phyloP scores from a whole-genome alignment of 768 basidiomycete genomes.

The Pisolithus orientalis region DNA sequence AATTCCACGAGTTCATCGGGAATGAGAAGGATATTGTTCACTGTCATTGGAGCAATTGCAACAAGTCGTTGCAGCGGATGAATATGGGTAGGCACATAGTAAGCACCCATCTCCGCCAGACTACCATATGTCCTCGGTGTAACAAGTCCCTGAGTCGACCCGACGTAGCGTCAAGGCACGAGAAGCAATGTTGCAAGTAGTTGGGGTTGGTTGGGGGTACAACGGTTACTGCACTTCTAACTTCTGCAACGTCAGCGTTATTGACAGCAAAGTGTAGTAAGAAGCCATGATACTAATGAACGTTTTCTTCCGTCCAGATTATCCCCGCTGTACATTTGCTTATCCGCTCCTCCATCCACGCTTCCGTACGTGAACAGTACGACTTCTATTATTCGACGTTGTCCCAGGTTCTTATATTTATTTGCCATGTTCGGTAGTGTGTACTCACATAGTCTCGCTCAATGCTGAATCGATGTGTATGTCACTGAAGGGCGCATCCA shows the following conservation, averaged over 20 bases:
- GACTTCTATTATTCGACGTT: background rate
- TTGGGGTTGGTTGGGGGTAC: background rate
- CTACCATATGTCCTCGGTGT: slow-evolving; percentile 19
- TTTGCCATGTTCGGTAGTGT: background rate
- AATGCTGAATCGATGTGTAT: background rate
- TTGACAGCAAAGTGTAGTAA: background rate
- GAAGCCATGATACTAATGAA: background rate
- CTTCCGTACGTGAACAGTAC: background rate
- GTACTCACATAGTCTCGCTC: background rate
- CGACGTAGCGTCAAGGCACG: slow-evolving; percentile 22
- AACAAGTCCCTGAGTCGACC: slow-evolving; percentile 20
- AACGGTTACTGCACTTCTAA: background rate
- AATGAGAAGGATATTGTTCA: slow-evolving; percentile 20
- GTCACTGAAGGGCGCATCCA: background rate
- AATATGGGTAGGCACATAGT: slow-evolving; percentile 25
- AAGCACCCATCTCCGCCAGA: slow-evolving; percentile 20
- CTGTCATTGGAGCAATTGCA: slow-evolving; percentile 21
- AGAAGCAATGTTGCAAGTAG: slow-evolving; percentile 14
- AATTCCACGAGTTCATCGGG: slow-evolving; percentile 15
- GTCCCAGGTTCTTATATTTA: background rate
- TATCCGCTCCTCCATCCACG: background rate
- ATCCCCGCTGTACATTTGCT: background rate
- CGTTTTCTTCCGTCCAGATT: background rate
- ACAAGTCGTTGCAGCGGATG: slow-evolving; percentile 22
- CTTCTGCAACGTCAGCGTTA: background rate